phyloP scores from a whole-genome alignment of 2,329 filamentous ascomycete genomes.

The Scedosporium apiospermum region DNA sequence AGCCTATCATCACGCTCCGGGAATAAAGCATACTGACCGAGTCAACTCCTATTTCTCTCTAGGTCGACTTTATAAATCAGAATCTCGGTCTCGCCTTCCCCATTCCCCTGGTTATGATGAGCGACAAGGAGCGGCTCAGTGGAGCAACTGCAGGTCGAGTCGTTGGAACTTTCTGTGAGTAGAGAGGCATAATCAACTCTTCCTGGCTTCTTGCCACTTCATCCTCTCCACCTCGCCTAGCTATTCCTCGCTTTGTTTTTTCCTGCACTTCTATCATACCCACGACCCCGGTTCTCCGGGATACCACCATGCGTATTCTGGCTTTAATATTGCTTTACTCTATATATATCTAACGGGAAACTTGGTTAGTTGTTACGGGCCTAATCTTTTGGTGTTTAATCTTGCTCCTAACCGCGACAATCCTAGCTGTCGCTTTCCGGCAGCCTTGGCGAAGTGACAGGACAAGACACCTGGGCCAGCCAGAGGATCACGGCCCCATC shows the following conservation, averaged over 20 bases:
- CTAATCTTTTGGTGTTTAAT: neutral
- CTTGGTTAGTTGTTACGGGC: neutral
- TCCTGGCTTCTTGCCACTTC: neutral
- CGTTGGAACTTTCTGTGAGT: constrained; percentile 34
- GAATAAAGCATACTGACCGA: neutral
- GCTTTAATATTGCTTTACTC: neutral
- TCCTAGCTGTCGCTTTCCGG: neutral
- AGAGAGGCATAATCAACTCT: neutral
- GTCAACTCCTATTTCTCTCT: neutral
- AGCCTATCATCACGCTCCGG: neutral
- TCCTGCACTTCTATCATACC: neutral
- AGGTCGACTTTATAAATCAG: constrained; percentile 41
- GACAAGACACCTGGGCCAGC: neutral
- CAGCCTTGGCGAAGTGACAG: neutral
- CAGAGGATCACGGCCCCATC: neutral
- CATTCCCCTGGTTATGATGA: constrained; percentile 38
- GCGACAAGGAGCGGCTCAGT: constrained; percentile 21
- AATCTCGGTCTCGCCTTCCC: constrained; percentile 43
- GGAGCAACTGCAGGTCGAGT: constrained; percentile 28
- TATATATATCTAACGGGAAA: neutral
- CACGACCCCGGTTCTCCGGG: neutral
- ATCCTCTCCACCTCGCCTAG: neutral
- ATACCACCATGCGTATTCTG: neutral
- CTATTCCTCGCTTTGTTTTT: neutral
- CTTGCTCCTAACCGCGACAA: neutral